A percentile compares a stretch with the other conserved stretches of the same genome.
These are phyloP conservation scores for Phytomonas francai DNA, from an alignment of 208 protist genomes.

Conservation along the genomic window DNA sequence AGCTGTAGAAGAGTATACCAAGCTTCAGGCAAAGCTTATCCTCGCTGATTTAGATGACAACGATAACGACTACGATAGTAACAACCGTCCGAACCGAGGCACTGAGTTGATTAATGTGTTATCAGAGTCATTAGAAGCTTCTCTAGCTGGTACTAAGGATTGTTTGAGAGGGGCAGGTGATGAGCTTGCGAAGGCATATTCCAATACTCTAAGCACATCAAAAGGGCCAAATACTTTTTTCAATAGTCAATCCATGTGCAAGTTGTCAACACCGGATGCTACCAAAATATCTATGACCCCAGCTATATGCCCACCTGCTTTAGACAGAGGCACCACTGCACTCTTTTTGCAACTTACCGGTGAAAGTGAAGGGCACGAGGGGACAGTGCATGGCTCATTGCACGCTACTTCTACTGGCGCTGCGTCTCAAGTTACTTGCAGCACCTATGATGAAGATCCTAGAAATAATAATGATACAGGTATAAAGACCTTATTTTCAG, in stretches of 20 bases:
- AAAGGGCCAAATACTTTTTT: not conserved
- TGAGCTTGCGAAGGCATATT: not conserved
- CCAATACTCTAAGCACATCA: not conserved
- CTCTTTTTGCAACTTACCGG: not conserved
- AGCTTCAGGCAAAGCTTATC: not conserved
- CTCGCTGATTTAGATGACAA: slow-evolving; percentile 2
- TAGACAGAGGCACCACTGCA: not conserved
- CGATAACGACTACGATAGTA: not conserved
- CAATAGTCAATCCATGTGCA: not conserved
- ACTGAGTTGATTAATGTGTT: not conserved
- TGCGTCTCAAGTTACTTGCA: not conserved
- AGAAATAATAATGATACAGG: not conserved
- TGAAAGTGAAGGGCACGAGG: not conserved
- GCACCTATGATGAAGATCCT: not conserved
- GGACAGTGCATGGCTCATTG: not conserved
- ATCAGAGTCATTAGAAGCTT: not conserved
- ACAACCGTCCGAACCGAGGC: not conserved
- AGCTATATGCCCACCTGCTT: not conserved
- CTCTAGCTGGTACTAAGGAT: not conserved
- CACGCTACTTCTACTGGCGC: not conserved
- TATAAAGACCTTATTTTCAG: not conserved
- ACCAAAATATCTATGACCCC: not conserved
- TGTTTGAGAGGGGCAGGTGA: not conserved
- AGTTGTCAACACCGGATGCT: not conserved
- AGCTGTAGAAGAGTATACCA: not conserved